Conservation (phyloP, 176 grass and related monocot genomes). For the Otatea glauca region DNA sequence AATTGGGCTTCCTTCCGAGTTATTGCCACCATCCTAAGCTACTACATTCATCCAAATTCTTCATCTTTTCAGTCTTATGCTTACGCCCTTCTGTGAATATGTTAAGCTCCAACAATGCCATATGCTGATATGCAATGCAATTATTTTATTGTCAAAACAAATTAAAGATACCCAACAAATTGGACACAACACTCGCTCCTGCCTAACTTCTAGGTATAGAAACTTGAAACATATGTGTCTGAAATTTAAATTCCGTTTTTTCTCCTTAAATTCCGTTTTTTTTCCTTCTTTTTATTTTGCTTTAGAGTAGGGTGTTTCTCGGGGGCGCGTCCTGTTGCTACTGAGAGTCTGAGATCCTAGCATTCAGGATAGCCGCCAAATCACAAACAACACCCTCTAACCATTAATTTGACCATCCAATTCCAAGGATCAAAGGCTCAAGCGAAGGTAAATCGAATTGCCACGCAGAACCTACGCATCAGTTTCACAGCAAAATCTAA, state of each 20-base stretch:
- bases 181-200: background rate
- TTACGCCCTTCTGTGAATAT: background rate
- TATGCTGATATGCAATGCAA: background rate
- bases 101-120: background rate
- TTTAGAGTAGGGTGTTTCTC: background rate
- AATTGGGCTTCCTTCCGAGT: background rate
- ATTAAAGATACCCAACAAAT: background rate
- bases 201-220: background rate
- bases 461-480: background rate
- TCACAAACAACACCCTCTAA: background rate
- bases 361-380: background rate
- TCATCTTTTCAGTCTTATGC: background rate
- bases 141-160: background rate
- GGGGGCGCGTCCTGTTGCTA: background rate
- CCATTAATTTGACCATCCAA: background rate
- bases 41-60: background rate
- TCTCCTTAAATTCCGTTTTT: background rate
- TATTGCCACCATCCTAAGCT: background rate
- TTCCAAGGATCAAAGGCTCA: conserved; percentile 13
- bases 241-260: background rate
- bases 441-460: background rate
- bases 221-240: background rate
- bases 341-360: background rate
- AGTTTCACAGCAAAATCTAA: background rate
- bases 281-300: background rate